phyloP scores from a whole-genome alignment of 2,329 filamentous ascomycete species.

The Exophiala dermatitidis region DNA sequence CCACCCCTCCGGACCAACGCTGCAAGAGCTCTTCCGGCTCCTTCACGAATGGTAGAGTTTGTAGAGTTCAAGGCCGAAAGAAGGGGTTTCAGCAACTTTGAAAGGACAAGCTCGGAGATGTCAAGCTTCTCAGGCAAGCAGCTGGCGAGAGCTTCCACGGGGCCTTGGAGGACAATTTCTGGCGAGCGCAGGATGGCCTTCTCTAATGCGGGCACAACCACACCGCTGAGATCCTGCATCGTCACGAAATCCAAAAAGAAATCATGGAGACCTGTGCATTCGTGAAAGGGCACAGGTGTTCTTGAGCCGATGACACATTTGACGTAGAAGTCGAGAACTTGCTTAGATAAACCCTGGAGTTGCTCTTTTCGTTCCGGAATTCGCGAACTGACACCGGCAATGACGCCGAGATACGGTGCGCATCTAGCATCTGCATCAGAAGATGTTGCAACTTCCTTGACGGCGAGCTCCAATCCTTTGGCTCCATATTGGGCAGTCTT shows the following conservation, averaged over 20 bases:
- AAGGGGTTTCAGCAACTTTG: constrained; percentile 74
- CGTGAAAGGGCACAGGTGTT: constrained; percentile 60
- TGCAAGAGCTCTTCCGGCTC: constrained; percentile 67
- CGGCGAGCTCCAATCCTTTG: constrained; percentile 55
- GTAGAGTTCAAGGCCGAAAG: constrained; percentile 88
- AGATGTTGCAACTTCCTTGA: constrained; percentile 64
- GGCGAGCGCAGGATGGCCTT: constrained; percentile 83
- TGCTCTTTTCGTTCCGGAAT: constrained; percentile 56
- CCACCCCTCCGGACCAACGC: constrained; percentile 60
- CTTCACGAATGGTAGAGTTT: constrained; percentile 68
- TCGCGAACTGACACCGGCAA: constrained; percentile 78
- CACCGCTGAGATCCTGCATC: constrained; percentile 64
- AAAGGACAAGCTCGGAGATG: constrained; percentile 64
- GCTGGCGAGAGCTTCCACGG: constrained; percentile 65
- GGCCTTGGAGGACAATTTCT: constrained; percentile 75
- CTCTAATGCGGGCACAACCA: constrained; percentile 74
- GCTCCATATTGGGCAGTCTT: constrained; percentile 51
- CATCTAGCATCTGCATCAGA: constrained; percentile 58
- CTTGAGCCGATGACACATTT: constrained; percentile 80
- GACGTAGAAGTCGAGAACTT: constrained; percentile 74
- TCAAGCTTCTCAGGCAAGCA: constrained; percentile 66
- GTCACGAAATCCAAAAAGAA: constrained; percentile 74
- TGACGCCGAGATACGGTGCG: constrained; percentile 70
- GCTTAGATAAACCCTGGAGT: constrained; percentile 59
- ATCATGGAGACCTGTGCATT: constrained; percentile 66